Base-by-base conservation (phyloP, 768 basidiomycete genomes). In the Lenzites betulinus region DNA sequence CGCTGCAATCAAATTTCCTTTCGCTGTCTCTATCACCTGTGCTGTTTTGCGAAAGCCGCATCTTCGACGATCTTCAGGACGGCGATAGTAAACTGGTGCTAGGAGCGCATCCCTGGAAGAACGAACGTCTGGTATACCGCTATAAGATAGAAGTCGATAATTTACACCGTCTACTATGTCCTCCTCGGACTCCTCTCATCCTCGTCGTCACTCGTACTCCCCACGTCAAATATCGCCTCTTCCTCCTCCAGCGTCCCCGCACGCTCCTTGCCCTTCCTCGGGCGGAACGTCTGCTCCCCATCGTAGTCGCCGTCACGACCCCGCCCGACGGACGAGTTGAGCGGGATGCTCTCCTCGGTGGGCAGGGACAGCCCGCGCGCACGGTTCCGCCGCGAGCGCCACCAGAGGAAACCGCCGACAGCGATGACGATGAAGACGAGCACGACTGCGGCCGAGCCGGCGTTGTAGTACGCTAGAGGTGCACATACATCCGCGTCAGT, bases 391-490 rank as follows among this genome's bases (percentile, higher is more conserved):
- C 88, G 79, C 18, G 81, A 67, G 41, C 92, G 87, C 75, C 84
- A 92, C 87, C 90, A 98, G 57, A 96, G 77, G 74, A 90, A 93
- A 11, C 82, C 73, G 0, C 86, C 92, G 53, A 95, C 83, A 16
- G 79, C 80, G 20, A 84, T 68, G 36, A 84, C 78, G 58, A 95
- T 81, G 54, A 97, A 74, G 3, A 95, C 69, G 41, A 98, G 80
- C 23, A 96, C 86, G n/a, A 95, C 76, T 3, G 89, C 87, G 1
- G 89, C 91, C 0, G 93, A 94, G 12, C 92, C 93, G 35, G 93
- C 90, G 61, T 96, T 96, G 72, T 95, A 97, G 72, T 95, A 95
- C n/a, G 93, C 95, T 93, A 49, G 11, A 15, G 12, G 5, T 23
- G 12, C 44, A 26, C 7, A 15, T 26, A 2, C 22, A 23, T 25